phyloP scores from a whole-genome alignment of 306 rosid genomes.

The Rosa rugosa region DNA sequence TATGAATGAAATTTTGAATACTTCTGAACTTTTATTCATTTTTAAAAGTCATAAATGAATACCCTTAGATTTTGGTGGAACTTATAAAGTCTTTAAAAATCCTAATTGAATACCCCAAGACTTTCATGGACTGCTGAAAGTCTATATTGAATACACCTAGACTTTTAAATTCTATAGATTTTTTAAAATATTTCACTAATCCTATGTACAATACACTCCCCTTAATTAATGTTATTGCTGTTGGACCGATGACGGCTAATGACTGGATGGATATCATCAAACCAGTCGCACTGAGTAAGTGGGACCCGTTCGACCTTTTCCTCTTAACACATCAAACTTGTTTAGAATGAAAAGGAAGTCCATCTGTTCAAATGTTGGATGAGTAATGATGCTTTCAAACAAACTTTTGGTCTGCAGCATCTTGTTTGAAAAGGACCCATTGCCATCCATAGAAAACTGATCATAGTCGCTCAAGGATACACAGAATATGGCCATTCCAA shows the following conservation, averaged over 20 bases:
- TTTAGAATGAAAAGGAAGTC: slow-evolving; percentile 86
- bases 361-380: slow-evolving; percentile 86
- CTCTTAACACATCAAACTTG: slow-evolving; percentile 72
- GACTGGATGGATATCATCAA: slow-evolving; percentile 76
- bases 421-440: slow-evolving; percentile 66
- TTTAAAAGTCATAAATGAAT: too few species aligned
- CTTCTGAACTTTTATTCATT: too few species aligned
- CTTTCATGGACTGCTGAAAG: too few species aligned
- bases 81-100: too few species aligned
- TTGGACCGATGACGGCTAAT: slow-evolving; percentile 50
- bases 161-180: too few species aligned
- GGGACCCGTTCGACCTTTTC: slow-evolving; percentile 71
- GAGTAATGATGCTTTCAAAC: slow-evolving; percentile 77
- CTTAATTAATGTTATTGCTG: slow-evolving; percentile 28
- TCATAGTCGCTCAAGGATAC: slow-evolving; percentile 89
- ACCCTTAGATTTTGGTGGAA: too few species aligned
- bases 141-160: too few species aligned
- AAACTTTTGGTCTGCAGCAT: slow-evolving; percentile 75
- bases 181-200: too few species aligned
- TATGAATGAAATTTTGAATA: too few species aligned
- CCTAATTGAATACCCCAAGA: too few species aligned
- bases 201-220: too few species aligned
- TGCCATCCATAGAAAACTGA: slow-evolving; percentile 60
- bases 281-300: slow-evolving; percentile 77
- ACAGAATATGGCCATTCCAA: slow-evolving; percentile 85